These are phyloP conservation scores for Tuber microsphaerosporum DNA, from an alignment of 495 filamentous ascomycete genomes.

Conservation along the genomic window DNA sequence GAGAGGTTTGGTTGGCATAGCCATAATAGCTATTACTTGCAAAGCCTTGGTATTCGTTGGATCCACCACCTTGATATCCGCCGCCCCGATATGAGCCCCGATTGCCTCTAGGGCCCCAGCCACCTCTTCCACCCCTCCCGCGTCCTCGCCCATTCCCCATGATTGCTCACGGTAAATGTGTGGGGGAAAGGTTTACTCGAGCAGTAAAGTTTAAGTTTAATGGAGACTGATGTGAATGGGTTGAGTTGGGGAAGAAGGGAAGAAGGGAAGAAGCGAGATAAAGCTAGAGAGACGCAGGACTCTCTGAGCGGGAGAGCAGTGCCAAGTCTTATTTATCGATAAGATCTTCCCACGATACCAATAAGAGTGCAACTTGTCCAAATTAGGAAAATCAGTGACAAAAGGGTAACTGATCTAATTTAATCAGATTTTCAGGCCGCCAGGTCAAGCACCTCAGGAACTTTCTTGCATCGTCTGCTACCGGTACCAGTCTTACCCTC, in stretches of 20 bases:
- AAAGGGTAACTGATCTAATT: neutral
- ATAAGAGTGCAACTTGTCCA: neutral
- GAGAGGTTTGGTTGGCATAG: neutral
- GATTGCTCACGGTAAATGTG: neutral
- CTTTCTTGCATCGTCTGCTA: too few relatives aligned
- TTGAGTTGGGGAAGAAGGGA: neutral
- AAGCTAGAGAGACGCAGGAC: neutral
- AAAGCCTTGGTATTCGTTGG: neutral
- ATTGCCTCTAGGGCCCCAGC: neutral
- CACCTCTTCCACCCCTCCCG: neutral
- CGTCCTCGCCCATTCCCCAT: neutral
- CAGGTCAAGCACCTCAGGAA: neutral
- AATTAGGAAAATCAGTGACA: neutral
- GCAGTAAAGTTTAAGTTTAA: neutral
- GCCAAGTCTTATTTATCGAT: neutral
- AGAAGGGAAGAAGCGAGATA: neutral
- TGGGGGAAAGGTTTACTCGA: neutral
- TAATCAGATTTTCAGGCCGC: neutral
- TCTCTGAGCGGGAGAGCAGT: neutral
- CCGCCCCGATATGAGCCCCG: neutral
- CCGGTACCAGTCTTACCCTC: neutral
- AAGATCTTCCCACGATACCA: neutral
- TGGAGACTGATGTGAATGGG: neutral
- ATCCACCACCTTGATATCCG: neutral
- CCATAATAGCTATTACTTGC: neutral